phyloP scores from a whole-genome alignment of 1,284 basidiomycete species.

The Ustilago xerochloae region DNA sequence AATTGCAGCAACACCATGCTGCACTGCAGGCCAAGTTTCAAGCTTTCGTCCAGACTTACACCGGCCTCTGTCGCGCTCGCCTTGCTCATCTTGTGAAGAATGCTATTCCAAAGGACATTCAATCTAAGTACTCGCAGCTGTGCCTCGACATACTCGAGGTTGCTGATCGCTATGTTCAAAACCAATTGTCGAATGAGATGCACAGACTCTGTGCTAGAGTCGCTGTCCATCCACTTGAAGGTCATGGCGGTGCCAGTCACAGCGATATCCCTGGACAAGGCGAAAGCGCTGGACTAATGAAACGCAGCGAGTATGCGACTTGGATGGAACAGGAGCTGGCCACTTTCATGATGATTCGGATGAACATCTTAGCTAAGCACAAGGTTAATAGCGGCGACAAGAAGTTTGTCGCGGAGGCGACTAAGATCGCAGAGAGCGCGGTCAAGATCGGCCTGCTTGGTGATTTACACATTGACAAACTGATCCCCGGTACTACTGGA shows the following conservation, averaged over 20 bases:
- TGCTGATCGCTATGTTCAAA: conserved; percentile 4
- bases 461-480: neutral
- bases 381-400: neutral
- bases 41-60: neutral
- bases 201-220: conserved; percentile 7
- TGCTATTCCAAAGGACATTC: neutral
- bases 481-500: neutral
- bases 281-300: neutral
- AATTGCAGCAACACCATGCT: neutral
- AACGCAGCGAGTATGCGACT: conserved; percentile 5
- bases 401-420: neutral
- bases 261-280: neutral
- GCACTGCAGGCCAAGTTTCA: conserved; percentile 13
- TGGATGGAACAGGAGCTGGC: neutral
- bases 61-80: neutral
- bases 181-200: conserved; percentile 11
- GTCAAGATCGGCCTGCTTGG: neutral
- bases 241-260: neutral
- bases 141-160: conserved; percentile 13
- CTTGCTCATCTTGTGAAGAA: conserved; percentile 5
- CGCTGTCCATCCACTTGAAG: neutral
- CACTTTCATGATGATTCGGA: neutral
- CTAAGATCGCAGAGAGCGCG: neutral
- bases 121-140: neutral
- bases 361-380: neutral